These are phyloP conservation scores for Trichopus zeylanicus DNA, from an alignment of 116 monocot species.

Conservation along the genomic window DNA sequence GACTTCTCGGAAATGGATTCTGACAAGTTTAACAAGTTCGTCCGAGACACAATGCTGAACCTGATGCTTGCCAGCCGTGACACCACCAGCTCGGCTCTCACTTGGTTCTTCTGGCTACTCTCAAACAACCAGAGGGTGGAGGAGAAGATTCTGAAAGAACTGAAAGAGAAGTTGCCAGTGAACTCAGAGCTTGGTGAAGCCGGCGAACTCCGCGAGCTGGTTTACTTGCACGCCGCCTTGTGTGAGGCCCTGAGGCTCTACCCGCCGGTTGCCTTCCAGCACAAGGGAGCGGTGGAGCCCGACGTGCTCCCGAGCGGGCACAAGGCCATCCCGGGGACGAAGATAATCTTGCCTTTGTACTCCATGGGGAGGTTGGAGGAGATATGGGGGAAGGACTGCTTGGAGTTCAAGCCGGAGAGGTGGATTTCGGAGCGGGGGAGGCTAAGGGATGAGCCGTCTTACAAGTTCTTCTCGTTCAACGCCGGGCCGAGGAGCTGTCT, in stretches of 20 bases:
- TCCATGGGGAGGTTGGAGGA: constrained; percentile 30
- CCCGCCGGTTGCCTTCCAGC: constrained; percentile 30
- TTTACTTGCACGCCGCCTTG: constrained; percentile 20
- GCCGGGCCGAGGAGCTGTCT: constrained; percentile 29
- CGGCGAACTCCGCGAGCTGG: neutral
- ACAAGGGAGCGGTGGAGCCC: constrained; percentile 8
- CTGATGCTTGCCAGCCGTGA: constrained; percentile 49
- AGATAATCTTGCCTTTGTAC: constrained; percentile 18
- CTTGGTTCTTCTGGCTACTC: constrained; percentile 53
- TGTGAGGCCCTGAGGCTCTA: constrained; percentile 26
- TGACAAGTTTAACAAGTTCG: constrained; percentile 8
- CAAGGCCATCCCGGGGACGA: neutral
- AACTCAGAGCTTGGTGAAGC: neutral
- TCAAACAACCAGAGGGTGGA: constrained; percentile 26
- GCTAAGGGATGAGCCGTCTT: constrained; percentile 23
- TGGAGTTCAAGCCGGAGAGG: constrained; percentile 33
- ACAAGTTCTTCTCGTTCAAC: constrained; percentile 36
- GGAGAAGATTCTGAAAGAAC: constrained; percentile 33
- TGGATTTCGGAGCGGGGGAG: constrained; percentile 24
- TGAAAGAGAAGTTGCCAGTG: neutral
- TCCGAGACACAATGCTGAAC: constrained; percentile 31
- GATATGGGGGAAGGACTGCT: constrained; percentile 29
- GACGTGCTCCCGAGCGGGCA: constrained; percentile 24
- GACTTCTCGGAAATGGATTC: neutral
- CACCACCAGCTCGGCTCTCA: constrained; percentile 25